Base-by-base conservation (phyloP, 2,329 filamentous ascomycete genomes). In the Zarea fungicola region DNA sequence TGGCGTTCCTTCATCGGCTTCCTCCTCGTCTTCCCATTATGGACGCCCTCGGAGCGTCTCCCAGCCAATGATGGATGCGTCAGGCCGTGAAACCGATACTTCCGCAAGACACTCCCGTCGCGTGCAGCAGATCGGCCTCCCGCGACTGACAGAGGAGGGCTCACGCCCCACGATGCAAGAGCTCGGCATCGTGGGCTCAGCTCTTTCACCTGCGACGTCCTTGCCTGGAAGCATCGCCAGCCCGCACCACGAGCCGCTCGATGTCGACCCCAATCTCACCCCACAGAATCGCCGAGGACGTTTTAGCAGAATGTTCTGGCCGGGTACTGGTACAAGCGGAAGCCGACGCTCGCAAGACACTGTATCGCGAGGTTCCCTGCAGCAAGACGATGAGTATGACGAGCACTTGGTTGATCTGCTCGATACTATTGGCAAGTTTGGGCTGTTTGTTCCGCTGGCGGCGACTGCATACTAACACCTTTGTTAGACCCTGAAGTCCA, bases 401-500 rank as follows among this genome's bases (percentile, higher is more conserved):
- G 62, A 66, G n/a, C 58, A 66, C 19, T 39, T 71, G 41, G 68
- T 71, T 4, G 68, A 71, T 37, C 68, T 64, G 57, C 54, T 71
- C 6, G 68, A 70, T 44, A 66, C 65, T 11, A 66, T 71, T 31
- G 68, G 68, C 69, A 58, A 45, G 61, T 34, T 32, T 19, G 10
- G 16, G n/a, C 6, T 21, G 4, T n/a, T 11, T 7, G 37, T 18
- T 6, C 26, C 32, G 18, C n/a, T 16, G 22, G 4, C 50, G 53
- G 50, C 55, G 36, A 29, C 6, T 4, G 5, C 14, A 29, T 18
- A n/a, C 49, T 51, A 32, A 52, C 41, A 40, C 28, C 32, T n/a
- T 34, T 40, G n/a, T 6, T 55, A 90, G 89, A 95, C 58, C 88
- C 89, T 35, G 87, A 95, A 68, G 83, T 95, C 4, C 82, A 87